These are phyloP conservation scores for Magnaporthiopsis rhizophila DNA, from an alignment of 2,329 filamentous ascomycete species.

Conservation along the genomic window DNA sequence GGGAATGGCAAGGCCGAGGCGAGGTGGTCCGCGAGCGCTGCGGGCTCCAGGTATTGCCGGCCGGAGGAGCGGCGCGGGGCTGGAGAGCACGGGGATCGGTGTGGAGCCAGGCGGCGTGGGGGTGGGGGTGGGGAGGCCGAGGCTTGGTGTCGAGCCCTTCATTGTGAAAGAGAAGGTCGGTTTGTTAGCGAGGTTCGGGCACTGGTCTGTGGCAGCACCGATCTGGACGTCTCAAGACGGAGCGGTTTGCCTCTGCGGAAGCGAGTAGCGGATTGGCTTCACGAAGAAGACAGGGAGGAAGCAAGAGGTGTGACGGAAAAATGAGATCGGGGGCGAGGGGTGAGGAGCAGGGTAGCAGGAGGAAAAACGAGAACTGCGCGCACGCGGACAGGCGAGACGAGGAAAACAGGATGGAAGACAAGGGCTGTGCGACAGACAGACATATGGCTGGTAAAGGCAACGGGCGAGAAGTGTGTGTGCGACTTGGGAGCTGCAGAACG, in stretches of 20 bases:
- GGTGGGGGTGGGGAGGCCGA: conserved; percentile 7
- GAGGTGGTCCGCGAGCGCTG: conserved; percentile 57
- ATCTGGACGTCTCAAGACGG: not conserved
- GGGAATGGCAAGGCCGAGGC: conserved; percentile 83
- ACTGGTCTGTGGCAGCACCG: not conserved
- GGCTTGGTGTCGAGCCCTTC: conserved; percentile 8
- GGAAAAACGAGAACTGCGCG: not conserved
- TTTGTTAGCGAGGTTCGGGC: not conserved
- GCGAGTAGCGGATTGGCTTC: not conserved
- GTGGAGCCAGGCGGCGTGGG: conserved; percentile 21
- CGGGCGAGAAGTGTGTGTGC: not conserved
- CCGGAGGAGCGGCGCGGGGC: conserved; percentile 72
- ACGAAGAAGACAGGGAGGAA: not conserved
- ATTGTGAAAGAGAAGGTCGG: not conserved
- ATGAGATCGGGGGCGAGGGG: not conserved
- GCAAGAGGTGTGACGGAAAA: not conserved
- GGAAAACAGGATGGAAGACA: not conserved
- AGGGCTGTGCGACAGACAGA: not conserved
- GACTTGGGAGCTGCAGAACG: not conserved
- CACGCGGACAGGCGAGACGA: not conserved
- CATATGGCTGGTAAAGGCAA: not conserved
- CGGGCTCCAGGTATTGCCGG: conserved; percentile 70
- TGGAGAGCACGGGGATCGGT: conserved; percentile 55
- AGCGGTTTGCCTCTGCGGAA: not conserved
- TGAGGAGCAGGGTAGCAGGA: not conserved